A percentile compares a stretch with the other conserved stretches of the same genome.
Evolutionary conservation across 2,329 filamentous ascomycete genomes (phyloP).

Genomic region (Biscogniauxia marginata): DNA sequence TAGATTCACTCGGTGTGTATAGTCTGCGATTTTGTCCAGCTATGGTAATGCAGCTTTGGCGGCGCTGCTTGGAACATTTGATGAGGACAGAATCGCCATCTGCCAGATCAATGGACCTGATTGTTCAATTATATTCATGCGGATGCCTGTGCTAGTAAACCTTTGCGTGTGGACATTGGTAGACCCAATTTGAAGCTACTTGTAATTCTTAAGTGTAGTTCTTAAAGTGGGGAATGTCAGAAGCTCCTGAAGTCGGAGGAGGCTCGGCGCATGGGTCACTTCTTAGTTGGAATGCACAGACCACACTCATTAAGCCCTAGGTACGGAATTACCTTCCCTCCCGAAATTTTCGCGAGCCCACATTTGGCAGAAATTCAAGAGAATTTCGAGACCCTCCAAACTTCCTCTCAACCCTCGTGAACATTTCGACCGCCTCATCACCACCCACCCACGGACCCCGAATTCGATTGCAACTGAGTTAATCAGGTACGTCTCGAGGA

Average conservation of each 20-base stretch:
- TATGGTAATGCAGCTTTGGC: no score
- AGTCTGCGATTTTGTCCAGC: no score
- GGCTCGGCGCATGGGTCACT: conserved; percentile 1
- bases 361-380: conserved; percentile 27
- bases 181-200: no score
- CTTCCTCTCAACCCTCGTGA: conserved; percentile 20
- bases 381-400: conserved; percentile 16
- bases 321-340: conserved; percentile 13
- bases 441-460: conserved; percentile 21
- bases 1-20: no score
- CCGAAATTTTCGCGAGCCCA: conserved; percentile 33
- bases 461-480: conserved; percentile 28
- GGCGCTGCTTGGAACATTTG: no score
- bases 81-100: no score
- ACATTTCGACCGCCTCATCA: conserved; percentile 24
- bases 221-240: no score
- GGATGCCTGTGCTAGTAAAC: no score
- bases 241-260: background rate
- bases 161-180: no score
- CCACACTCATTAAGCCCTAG: background rate
- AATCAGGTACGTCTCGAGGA: conserved; percentile 29
- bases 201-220: no score
- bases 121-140: no score
- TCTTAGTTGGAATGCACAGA: background rate
- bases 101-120: no score